Evolutionary conservation across 1,139 yeast genomes (phyloP).

Genomic region (Candida labiduridarum): DNA sequence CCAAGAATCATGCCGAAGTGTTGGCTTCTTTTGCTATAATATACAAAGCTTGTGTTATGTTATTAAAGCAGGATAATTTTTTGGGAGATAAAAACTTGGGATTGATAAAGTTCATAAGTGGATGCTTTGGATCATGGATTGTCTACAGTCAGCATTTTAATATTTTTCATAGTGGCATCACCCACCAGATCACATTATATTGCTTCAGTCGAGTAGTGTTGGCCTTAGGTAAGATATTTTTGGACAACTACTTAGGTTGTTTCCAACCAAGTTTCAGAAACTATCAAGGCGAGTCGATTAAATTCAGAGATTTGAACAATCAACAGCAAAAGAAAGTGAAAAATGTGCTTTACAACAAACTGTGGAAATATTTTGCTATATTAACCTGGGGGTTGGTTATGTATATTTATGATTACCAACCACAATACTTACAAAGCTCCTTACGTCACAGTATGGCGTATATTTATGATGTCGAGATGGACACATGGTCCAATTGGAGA

Average conservation of each 20-base stretch:
- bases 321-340: slow-evolving; percentile 39
- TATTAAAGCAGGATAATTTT: slow-evolving; percentile 36
- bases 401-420: slow-evolving; percentile 68
- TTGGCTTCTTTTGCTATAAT: slow-evolving; percentile 68
- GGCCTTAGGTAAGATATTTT: slow-evolving; percentile 52
- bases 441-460: slow-evolving; percentile 73
- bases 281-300: slow-evolving; percentile 23
- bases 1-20: slow-evolving; percentile 66
- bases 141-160: slow-evolving; percentile 63
- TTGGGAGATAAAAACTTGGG: slow-evolving; percentile 35
- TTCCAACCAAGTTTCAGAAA: slow-evolving; percentile 36
- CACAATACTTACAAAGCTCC: slow-evolving; percentile 64
- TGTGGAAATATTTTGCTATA: slow-evolving; percentile 73
- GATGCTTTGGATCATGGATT: slow-evolving; percentile 62
- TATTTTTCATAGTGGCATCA: slow-evolving; percentile 51
- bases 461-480: slow-evolving; percentile 60
- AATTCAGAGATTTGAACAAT: slow-evolving; percentile 32
- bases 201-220: slow-evolving; percentile 61
- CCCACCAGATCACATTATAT: slow-evolving; percentile 63
- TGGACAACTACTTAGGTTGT: slow-evolving; percentile 41
- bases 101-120: slow-evolving; percentile 57
- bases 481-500: slow-evolving; percentile 44
- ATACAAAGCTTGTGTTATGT: slow-evolving; percentile 47
- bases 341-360: slow-evolving; percentile 37
- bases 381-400: slow-evolving; percentile 76